phyloP scores from a whole-genome alignment of 306 rosid genomes.

The Mucuna pruriens region DNA sequence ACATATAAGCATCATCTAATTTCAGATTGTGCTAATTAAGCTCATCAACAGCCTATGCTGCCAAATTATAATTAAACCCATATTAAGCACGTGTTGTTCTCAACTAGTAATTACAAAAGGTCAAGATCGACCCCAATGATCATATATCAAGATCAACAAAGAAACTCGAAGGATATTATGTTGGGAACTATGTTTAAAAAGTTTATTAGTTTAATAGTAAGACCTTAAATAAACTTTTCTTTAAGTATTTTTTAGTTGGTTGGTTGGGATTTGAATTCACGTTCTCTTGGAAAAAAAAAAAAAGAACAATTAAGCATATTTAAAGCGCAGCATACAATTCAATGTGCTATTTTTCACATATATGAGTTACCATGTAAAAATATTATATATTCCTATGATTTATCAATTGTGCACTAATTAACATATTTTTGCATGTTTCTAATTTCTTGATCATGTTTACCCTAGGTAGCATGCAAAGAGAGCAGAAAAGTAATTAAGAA shows the following conservation, averaged over 20 bases:
- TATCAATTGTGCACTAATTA: neutral
- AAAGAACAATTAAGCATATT: too few relatives aligned
- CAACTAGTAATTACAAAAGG: neutral
- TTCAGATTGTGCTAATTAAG: neutral
- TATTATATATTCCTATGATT: neutral
- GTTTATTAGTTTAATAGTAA: neutral
- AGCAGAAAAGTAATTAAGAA: neutral
- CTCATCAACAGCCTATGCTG: neutral
- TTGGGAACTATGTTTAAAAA: neutral
- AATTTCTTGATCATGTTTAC: neutral
- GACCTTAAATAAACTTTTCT: too few relatives aligned
- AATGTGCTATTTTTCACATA: neutral
- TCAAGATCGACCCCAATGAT: neutral
- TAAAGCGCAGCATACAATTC: neutral
- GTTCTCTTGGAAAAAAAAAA: too few relatives aligned
- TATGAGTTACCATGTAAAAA: neutral
- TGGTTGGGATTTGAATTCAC: too few relatives aligned
- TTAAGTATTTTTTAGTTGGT: too few relatives aligned
- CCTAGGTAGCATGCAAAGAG: slow-evolving; percentile 3
- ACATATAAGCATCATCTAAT: neutral
- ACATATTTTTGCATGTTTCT: slow-evolving; percentile 22
- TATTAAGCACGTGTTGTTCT: neutral
- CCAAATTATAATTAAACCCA: slow-evolving; percentile 1
- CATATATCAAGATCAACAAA: neutral
- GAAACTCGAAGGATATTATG: neutral